phyloP scores from a whole-genome alignment of 306 rosid genomes.

The Datisca glomerata region DNA sequence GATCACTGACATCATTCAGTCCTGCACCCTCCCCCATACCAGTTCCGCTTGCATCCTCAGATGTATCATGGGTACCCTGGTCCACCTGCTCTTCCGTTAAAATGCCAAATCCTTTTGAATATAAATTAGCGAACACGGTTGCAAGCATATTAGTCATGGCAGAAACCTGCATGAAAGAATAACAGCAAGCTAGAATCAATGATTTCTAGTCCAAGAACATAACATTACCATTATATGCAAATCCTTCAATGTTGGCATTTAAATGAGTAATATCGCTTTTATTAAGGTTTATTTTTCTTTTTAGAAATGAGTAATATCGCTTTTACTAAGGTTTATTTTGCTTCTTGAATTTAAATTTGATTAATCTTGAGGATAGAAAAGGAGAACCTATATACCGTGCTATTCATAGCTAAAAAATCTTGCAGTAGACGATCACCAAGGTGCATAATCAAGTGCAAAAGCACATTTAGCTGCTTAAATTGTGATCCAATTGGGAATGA shows the following conservation, averaged over 20 bases:
- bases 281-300: no score
- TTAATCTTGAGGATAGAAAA: no score
- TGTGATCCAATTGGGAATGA: slow-evolving; percentile 24
- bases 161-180: slow-evolving; percentile 53
- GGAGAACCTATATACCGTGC: slow-evolving; percentile 43
- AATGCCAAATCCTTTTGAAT: slow-evolving; percentile 56
- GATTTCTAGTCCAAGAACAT: no score
- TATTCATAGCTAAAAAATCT: slow-evolving; percentile 57
- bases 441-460: slow-evolving; percentile 30
- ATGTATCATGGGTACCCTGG: slow-evolving; percentile 25
- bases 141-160: slow-evolving; percentile 48
- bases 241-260: no score
- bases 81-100: slow-evolving; percentile 42
- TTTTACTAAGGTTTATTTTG: no score
- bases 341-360: no score
- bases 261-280: no score
- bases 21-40: slow-evolving; percentile 93
- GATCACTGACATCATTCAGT: slow-evolving; percentile 74
- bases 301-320: no score
- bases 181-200: neutral
- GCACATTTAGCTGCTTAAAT: slow-evolving; percentile 33
- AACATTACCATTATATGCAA: no score
- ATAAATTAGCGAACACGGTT: slow-evolving; percentile 47
- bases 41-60: slow-evolving; percentile 58
- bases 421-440: slow-evolving; percentile 50